Base-by-base conservation (phyloP, 805 yeast genomes). In the Metschnikowia kunwiensis region DNA sequence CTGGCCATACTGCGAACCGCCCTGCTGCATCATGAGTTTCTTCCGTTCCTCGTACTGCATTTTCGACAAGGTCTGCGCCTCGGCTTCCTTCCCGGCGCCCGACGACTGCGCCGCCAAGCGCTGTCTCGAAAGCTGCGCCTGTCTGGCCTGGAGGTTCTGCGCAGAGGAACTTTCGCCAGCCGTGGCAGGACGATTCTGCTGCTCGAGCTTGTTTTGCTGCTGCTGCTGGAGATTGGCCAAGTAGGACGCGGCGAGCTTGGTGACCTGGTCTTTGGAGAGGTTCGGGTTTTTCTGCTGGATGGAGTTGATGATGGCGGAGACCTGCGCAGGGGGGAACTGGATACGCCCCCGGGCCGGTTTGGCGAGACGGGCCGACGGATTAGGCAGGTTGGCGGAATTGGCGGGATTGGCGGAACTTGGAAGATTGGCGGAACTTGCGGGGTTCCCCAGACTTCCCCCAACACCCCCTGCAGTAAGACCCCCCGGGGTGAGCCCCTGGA, bases 211-310 rank as follows among this genome's bases (percentile, higher is more conserved):
- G 20, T 66, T 57, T 31, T 66, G 73, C 49, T 74, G 78, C 48
- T 68, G 72, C 41, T 71, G 75, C 53, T 77, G 82, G 23, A 75
- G 58, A 42, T 70, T 74, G 1, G 84, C 79, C 43, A 80, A 55
- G 48, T 79, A 78, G 11, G 78, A 70, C 3, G 82, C 82, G 2
- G 86, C 86, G 38, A 80, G 64, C 40, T 76, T 73, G 2, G 82
- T 77, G 1, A 80, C 84, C 49, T 80, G 82, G 38, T 76, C 81
- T 42, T 78, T 78, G 8, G 77, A 65, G 52, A 78, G 60, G 21
- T 68, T 72, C 1, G 87, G 87, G 53, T 80, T 75, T 48, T 78
- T 78, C n/a, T 72, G 60, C 52, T 80, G 84, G 36, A 80, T 80
- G 29, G 80, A 77, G 46, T 69, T 75, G 39, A 80, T 75, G 27